These are phyloP conservation scores for Vachellia pachyceras DNA, from an alignment of 306 rosid genomes.

Conservation along the genomic window DNA sequence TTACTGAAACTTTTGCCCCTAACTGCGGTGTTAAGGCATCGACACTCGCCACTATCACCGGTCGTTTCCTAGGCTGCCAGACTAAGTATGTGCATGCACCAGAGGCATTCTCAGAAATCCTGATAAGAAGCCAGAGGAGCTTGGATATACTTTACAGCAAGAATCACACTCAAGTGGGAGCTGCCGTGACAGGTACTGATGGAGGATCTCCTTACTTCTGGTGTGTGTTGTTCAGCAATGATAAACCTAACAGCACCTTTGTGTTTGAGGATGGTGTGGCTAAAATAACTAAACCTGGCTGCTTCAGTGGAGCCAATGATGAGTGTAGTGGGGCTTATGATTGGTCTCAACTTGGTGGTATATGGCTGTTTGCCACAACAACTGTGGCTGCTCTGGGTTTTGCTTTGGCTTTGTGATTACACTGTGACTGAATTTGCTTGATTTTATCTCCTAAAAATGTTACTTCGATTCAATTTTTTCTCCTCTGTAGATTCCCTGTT, in stretches of 20 bases:
- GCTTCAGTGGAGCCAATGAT: slow-evolving; percentile 87
- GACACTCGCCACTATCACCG: slow-evolving; percentile 71
- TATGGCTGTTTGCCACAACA: slow-evolving; percentile 42
- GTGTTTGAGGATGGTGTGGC: slow-evolving; percentile 71
- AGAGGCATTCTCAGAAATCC: slow-evolving; percentile 70
- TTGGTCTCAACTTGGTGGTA: slow-evolving; percentile 46
- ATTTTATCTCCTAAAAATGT: slow-evolving; percentile 23
- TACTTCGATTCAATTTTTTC: slow-evolving; percentile 11
- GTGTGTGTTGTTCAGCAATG: slow-evolving; percentile 90
- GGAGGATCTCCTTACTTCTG: slow-evolving; percentile 90
- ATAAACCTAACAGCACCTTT: slow-evolving; percentile 69
- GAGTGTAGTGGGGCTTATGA: slow-evolving; percentile 51
- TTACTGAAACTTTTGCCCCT: slow-evolving; percentile 80
- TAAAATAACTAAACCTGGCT: slow-evolving; percentile 74
- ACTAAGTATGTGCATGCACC: slow-evolving; percentile 69
- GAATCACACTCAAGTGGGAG: slow-evolving; percentile 91
- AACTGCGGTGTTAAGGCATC: slow-evolving; percentile 70
- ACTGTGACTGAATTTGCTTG: slow-evolving; percentile 5
- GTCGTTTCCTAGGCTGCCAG: slow-evolving; percentile 94
- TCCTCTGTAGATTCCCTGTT: slow-evolving; percentile 9
- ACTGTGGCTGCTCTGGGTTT: slow-evolving; percentile 36
- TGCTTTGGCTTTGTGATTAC: slow-evolving; percentile 50
- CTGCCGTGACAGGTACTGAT: slow-evolving; percentile 85
- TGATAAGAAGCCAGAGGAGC: slow-evolving; percentile 71
- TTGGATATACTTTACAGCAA: slow-evolving; percentile 70